phyloP scores from a whole-genome alignment of 176 grass and related monocot genomes.

The Ensete ventricosum region DNA sequence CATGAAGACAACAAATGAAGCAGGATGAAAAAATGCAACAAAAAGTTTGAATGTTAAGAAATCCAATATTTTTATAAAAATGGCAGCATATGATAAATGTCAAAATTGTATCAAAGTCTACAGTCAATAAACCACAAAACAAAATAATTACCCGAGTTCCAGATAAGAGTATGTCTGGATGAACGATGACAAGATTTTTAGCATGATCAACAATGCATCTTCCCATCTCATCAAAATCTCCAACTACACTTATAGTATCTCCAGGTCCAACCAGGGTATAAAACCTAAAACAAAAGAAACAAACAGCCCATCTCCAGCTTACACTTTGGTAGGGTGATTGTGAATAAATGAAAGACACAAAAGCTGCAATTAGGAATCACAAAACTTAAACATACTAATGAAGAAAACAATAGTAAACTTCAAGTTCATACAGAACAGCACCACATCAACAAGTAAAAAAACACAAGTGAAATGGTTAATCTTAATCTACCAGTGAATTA shows the following conservation, averaged over 20 bases:
- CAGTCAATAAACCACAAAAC: conserved; percentile 8
- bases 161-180: conserved; percentile 82
- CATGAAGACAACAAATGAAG: conserved; percentile 11
- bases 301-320: no score
- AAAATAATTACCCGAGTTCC: conserved; percentile 73
- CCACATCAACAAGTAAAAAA: not conserved
- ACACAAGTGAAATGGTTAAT: no score
- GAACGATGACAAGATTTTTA: conserved; percentile 66
- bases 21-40: conserved; percentile 5
- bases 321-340: not conserved
- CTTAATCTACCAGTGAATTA: no score
- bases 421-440: not conserved
- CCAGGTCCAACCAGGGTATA: conserved; percentile 66
- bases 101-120: not conserved
- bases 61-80: not conserved
- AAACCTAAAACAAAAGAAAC: conserved; percentile 42
- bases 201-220: conserved; percentile 58
- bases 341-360: not conserved
- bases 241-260: conserved; percentile 72
- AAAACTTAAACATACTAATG: not conserved
- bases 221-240: conserved; percentile 65
- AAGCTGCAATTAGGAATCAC: not conserved
- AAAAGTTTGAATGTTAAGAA: not conserved
- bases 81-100: not conserved
- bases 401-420: no score